A percentile compares a stretch with the other conserved stretches of the same genome.
Evolutionary conservation across 345 rosid genomes (phyloP).

Genomic region (Bretschneidera sinensis): DNA sequence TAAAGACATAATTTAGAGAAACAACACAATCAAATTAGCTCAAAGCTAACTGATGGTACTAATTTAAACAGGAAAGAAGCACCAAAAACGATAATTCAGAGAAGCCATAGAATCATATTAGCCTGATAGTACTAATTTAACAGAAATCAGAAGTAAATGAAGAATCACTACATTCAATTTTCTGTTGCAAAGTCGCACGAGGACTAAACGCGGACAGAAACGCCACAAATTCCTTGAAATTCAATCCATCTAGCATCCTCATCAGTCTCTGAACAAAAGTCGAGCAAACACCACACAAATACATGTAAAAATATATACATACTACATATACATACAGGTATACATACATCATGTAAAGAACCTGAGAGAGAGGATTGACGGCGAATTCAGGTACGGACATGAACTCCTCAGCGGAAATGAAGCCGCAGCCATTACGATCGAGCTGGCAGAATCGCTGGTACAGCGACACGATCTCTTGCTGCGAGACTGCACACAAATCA

Average conservation of each 20-base stretch:
- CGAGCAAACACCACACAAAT: too few relatives aligned
- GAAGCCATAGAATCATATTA: neutral
- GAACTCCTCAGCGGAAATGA: slow-evolving; percentile 79
- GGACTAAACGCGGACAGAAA: slow-evolving; percentile 89
- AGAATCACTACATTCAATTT: slow-evolving; percentile 52
- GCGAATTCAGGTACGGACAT: slow-evolving; percentile 87
- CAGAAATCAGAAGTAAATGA: neutral
- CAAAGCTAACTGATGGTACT: too few relatives aligned
- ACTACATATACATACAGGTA: neutral
- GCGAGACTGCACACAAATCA: slow-evolving; percentile 59
- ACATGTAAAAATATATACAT: too few relatives aligned
- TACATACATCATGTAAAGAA: slow-evolving; percentile 3
- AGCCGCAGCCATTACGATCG: slow-evolving; percentile 70
- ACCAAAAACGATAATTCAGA: too few relatives aligned
- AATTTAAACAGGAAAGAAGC: too few relatives aligned
- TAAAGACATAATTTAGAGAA: too few relatives aligned
- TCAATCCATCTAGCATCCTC: slow-evolving; percentile 77
- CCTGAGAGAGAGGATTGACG: slow-evolving; percentile 87
- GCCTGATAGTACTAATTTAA: neutral
- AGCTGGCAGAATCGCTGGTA: slow-evolving; percentile 84
- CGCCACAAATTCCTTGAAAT: slow-evolving; percentile 88
- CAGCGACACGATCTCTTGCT: slow-evolving; percentile 78
- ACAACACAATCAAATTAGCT: too few relatives aligned
- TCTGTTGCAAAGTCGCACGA: slow-evolving; percentile 52
- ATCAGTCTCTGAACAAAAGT: slow-evolving; percentile 53